These are phyloP conservation scores for Orychophragmus violaceus DNA, from an alignment of 345 rosid species.

Conservation along the genomic window DNA sequence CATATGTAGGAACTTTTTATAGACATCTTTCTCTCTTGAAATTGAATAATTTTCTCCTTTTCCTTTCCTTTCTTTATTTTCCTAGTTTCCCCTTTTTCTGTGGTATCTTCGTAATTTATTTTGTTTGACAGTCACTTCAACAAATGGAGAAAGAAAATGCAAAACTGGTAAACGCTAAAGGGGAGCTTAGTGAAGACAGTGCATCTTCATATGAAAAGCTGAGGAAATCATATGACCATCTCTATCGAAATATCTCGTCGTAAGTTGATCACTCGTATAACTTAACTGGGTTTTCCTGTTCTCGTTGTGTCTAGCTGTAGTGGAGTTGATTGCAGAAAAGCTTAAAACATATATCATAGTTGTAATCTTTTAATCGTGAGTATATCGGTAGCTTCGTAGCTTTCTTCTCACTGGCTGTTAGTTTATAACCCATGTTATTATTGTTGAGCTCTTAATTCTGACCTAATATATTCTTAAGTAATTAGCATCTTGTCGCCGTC, in stretches of 20 bases:
- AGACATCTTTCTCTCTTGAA: conserved; percentile 9
- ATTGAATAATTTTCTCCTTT: conserved; percentile 6
- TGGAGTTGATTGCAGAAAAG: conserved; percentile 1
- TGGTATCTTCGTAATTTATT: background rate
- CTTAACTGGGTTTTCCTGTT: conserved; percentile 9
- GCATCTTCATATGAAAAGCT: conserved; percentile 85
- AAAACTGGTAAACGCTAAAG: conserved; percentile 85
- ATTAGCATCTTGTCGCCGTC: background rate
- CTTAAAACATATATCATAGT: conserved; percentile 4
- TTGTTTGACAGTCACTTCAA: conserved; percentile 58
- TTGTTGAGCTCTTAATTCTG: background rate
- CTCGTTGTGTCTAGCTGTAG: conserved; percentile 4
- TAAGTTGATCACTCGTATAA: conserved; percentile 43
- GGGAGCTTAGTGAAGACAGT: conserved; percentile 95
- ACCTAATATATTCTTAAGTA: background rate
- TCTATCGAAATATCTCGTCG: conserved; percentile 87
- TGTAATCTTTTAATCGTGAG: background rate
- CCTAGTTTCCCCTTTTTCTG: background rate
- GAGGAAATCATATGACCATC: conserved; percentile 85
- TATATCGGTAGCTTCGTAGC: conserved; percentile 12
- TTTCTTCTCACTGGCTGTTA: conserved; percentile 13
- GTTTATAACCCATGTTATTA: background rate
- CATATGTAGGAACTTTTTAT: background rate
- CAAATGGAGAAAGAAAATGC: conserved; percentile 99
- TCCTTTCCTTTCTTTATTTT: conserved; percentile 2